Percentiles rank a stretch among this genome's conserved stretches.
Evolutionary conservation across 2,329 filamentous ascomycete species (phyloP).

Genomic region (Gremmenia infestans): DNA sequence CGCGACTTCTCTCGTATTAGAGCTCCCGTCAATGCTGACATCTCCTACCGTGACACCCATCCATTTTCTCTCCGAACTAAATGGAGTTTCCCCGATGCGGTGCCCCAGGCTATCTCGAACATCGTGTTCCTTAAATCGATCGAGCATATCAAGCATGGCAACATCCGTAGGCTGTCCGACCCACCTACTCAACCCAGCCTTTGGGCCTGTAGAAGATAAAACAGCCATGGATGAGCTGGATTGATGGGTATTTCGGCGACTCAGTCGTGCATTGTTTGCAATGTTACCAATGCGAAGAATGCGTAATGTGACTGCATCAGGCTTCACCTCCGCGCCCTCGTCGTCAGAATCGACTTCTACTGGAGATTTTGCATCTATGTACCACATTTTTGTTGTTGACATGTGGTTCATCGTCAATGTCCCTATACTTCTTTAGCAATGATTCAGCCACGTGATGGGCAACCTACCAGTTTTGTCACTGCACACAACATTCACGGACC

Average conservation of each 20-base stretch:
- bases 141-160: slow-evolving; percentile 89
- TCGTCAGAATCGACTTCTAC: slow-evolving; percentile 47
- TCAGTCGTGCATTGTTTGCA: slow-evolving; percentile 86
- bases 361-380: slow-evolving; percentile 63
- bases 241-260: slow-evolving; percentile 65
- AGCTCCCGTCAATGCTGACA: slow-evolving; percentile 25
- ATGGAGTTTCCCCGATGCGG: slow-evolving; percentile 80
- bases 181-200: slow-evolving; percentile 70
- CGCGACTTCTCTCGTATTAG: slow-evolving; percentile 61
- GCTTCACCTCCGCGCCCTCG: slow-evolving; percentile 49
- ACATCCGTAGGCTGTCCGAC: slow-evolving; percentile 96
- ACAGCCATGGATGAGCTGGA: slow-evolving; percentile 71
- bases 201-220: slow-evolving; percentile 68
- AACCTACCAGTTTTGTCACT: slow-evolving; percentile 84
- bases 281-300: slow-evolving; percentile 92
- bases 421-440: slow-evolving; percentile 42
- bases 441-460: background rate
- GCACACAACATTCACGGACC: slow-evolving; percentile 99
- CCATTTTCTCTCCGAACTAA: slow-evolving; percentile 97
- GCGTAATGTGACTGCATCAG: slow-evolving; percentile 69
- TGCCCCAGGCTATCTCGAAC: slow-evolving; percentile 80
- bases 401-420: slow-evolving; percentile 97
- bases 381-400: slow-evolving; percentile 96
- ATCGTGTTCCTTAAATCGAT: slow-evolving; percentile 87
- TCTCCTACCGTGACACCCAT: slow-evolving; percentile 88